Base-by-base conservation (phyloP, 1,284 basidiomycete genomes). In the Fomitopsis schrenkii region DNA sequence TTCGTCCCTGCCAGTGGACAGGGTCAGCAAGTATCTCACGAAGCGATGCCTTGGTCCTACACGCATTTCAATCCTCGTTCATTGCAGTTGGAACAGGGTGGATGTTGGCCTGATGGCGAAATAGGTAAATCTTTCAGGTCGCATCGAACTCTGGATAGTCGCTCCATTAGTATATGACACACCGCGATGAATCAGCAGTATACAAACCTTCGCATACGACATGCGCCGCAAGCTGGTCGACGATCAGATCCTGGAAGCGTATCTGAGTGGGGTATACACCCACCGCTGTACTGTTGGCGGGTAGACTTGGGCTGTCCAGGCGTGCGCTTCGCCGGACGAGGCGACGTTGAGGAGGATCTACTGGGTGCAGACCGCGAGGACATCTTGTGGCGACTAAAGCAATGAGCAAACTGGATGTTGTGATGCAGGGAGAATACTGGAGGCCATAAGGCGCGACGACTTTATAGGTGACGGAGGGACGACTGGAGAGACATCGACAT, bases 61-160 rank as follows among this genome's bases (percentile, higher is more conserved):
- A 89, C 82, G 83, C 94, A 95, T 81, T 93, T 93, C 40, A 94
- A 83, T 15, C 86, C 87, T 56, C 94, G 86, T 72, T 94, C 92
- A 68, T 81, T 85, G 76, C 94, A 96, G 73, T 95, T 95, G 7
- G 93, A 91, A 74, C 94, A 96, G 55, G 81, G 83, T 8, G 85
- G 81, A 63, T 79, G 81, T 56, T 81, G 84, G 26, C 79, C 79
- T 33, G 77, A 76, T 55, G 70, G 64, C 52, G 80, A 74, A 30
- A 83, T 71, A 41, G 81, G 79, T 30, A 88, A 77, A 74, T 92
- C 90, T 71, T 93, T 93, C 61, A 92, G 82, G 77, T 92, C 89
- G 71, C 90, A 92, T 59, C 87, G 86, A 35, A 93, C 90, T 74
- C 91, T 93, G 70, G 7, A 59, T 52, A 28, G 57, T 55, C 63